A percentile compares a stretch with the other conserved stretches of the same genome.
phyloP scores from a whole-genome alignment of 345 rosid species.

The Erysimum cheiranthoides region DNA sequence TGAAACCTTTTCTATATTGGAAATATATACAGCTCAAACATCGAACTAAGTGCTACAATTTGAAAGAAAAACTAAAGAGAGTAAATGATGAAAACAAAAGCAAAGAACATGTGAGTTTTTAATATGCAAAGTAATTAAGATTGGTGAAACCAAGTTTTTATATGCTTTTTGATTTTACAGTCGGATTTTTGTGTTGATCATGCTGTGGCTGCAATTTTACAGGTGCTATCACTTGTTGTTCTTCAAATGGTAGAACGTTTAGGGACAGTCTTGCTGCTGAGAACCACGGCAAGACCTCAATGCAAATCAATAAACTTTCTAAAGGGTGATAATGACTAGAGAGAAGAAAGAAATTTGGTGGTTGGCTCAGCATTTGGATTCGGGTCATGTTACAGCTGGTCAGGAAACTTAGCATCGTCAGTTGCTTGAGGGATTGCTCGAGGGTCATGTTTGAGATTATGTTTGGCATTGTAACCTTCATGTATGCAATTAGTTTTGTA shows the following conservation, averaged over 20 bases:
- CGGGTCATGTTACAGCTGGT: conserved; percentile 79
- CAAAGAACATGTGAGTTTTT: no score
- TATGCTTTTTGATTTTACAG: background rate
- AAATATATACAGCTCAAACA: no score
- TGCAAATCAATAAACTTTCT: conserved; percentile 50
- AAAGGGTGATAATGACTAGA: conserved; percentile 32
- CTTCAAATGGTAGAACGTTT: conserved; percentile 65
- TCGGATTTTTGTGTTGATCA: background rate
- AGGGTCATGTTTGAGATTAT: no score
- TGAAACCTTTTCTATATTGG: no score
- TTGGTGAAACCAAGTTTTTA: background rate
- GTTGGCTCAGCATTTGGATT: conserved; percentile 71
- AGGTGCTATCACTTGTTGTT: conserved; percentile 66
- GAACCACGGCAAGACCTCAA: conserved; percentile 54
- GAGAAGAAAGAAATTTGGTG: conserved; percentile 61
- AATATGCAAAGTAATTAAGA: background rate
- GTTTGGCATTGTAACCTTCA: no score
- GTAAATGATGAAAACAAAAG: no score
- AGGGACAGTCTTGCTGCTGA: conserved; percentile 61
- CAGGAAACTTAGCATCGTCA: conserved; percentile 68
- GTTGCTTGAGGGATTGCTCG: no score
- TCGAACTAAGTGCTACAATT: no score
- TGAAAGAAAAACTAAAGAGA: no score
- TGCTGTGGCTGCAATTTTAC: conserved; percentile 12
- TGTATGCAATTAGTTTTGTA: no score